Evolutionary conservation across 2,329 filamentous ascomycete genomes (phyloP), one percentile per base, ranked within the genome.

Genomic region (Fusarium hostae): DNA sequence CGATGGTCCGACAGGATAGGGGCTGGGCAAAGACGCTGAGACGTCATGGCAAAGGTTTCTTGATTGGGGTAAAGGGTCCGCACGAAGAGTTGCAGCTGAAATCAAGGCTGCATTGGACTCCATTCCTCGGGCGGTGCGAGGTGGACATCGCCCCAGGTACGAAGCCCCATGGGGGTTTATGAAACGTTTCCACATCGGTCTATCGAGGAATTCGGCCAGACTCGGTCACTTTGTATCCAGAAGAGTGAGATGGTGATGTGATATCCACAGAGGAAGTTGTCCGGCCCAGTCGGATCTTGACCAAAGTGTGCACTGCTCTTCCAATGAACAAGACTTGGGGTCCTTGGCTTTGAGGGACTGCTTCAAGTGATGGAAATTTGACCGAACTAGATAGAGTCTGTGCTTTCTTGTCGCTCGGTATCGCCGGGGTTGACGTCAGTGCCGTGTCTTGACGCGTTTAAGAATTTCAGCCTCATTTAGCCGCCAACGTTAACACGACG

Each of bases 351-450:
- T 28, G 41, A 20, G 45, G 41, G 6, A 15, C 22, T 67, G 39
- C 39, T 43, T 61, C 40, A 30, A 34, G 40, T 37, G 45, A 65
- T 50, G 43, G 52, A 64, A 64, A 69, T 65, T 69, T 69, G 59
- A 37, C 66, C 66, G 65, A 69, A 54, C 3, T 10, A 41, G 44
- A 28, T 2, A 35, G 13, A 40, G 68, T 63, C 68, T 68, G 59
- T 68, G 57, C 52, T 63, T 44, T 35, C 63, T 35, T 51, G 44
- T 51, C 35, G 28, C 16, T 58, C 68, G 68, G 68, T 11, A 20
- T 69, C 68, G n/a, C 68, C 68, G 68, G 55, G 61, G 47, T 68
- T 72, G 59, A 65, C 59, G 55, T 68, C 63, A 69, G 63, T 67
- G 13, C 39, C 55, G 20, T 43, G 16, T n/a, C n/a, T 26, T n/a